These are phyloP conservation scores for Anthracocystis panici-leucophaei DNA, from an alignment of 1,284 basidiomycete genomes.

Conservation along the genomic window DNA sequence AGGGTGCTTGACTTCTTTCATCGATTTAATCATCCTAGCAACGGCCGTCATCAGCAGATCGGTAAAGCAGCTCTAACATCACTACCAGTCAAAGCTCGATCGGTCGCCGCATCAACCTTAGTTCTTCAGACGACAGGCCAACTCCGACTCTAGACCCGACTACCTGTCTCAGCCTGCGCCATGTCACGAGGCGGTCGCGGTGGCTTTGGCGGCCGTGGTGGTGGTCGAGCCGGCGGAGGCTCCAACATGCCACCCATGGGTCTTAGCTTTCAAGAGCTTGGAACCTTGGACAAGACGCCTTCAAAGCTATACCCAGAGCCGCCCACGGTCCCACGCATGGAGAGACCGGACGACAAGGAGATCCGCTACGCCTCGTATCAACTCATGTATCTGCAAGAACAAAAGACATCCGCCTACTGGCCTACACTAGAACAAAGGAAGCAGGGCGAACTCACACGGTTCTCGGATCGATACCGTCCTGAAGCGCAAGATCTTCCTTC, in stretches of 20 bases:
- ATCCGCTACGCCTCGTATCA: conserved; percentile 52
- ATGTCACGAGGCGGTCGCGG: conserved; percentile 51
- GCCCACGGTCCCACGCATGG: conserved; percentile 38
- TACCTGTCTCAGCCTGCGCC: background rate
- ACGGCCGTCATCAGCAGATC: background rate
- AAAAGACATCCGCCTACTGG: conserved; percentile 56
- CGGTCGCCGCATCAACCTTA: background rate
- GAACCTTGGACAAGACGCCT: conserved; percentile 52
- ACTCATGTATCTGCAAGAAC: conserved; percentile 53
- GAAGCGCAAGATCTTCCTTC: conserved; percentile 53
- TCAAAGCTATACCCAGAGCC: conserved; percentile 53
- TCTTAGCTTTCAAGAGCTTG: conserved; percentile 51
- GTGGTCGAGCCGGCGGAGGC: conserved; percentile 34
- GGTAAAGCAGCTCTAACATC: background rate
- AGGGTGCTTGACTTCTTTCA: background rate
- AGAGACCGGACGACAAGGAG: conserved; percentile 47
- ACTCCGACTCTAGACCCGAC: background rate
- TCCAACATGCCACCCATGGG: conserved; percentile 49
- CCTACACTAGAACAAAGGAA: conserved; percentile 42
- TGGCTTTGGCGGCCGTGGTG: conserved; percentile 50
- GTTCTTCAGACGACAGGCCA: background rate
- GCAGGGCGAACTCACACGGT: conserved; percentile 56
- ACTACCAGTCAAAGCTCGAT: background rate
- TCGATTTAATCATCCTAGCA: background rate
- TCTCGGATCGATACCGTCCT: conserved; percentile 62